A percentile compares a stretch with the other conserved stretches of the same genome.
Conservation (phyloP, 306 rosid genomes). For the Lathyrus oleraceus region DNA sequence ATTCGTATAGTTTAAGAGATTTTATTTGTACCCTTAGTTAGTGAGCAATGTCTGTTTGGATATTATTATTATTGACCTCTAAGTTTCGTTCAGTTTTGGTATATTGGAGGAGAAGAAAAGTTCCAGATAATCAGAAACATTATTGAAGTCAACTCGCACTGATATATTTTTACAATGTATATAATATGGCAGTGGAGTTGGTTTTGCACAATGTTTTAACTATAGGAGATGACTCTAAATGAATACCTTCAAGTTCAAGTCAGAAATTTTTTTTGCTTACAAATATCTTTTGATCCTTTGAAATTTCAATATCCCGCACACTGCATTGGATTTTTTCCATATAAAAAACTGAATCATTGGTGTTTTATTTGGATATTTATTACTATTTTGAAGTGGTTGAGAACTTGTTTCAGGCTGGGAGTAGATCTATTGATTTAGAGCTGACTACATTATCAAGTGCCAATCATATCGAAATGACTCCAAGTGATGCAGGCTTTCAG, state of each 20-base stretch:
- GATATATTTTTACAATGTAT: neutral
- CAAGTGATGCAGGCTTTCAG: conserved; percentile 97
- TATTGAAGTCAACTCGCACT: neutral
- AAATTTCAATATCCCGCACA: conserved; percentile 2
- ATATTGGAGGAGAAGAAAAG: neutral
- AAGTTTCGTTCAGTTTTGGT: neutral
- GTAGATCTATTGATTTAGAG: conserved; percentile 87
- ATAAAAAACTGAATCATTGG: neutral
- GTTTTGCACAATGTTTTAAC: neutral
- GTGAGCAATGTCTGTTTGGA: neutral
- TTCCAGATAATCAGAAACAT: neutral
- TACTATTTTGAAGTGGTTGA: conserved; percentile 25
- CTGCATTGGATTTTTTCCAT: neutral
- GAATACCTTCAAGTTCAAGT: conserved; percentile 9
- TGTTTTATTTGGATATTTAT: conserved; percentile 34
- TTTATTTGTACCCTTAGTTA: neutral
- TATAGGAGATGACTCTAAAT: neutral
- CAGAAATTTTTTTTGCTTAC: neutral
- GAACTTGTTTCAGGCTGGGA: conserved; percentile 76
- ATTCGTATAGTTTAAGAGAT: neutral
- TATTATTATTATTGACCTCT: neutral
- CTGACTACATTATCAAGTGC: conserved; percentile 85
- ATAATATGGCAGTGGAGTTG: neutral
- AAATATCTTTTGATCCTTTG: neutral
- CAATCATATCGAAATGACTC: conserved; percentile 82